Percentiles rank a stretch among this genome's conserved stretches.
Evolutionary conservation across 108 stramenopile species (phyloP).

Genomic region (Cylindrotheca closterium): DNA sequence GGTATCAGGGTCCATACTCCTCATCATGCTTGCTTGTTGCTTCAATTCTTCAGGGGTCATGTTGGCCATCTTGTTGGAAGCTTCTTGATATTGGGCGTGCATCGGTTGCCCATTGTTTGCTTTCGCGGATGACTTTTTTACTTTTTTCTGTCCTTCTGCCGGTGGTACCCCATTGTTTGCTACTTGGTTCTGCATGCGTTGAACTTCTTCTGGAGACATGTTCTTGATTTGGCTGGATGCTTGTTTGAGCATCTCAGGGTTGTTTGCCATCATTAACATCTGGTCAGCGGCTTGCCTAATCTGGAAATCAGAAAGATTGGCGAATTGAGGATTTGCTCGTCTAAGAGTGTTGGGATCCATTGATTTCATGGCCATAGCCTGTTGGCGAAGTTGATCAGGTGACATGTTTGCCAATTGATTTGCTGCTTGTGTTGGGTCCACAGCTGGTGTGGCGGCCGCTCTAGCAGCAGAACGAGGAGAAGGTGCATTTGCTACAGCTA

Average conservation of each 20-base stretch:
- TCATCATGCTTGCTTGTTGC: conserved; percentile 59
- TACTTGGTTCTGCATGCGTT: conserved; percentile 17
- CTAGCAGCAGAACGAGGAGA: conserved; percentile 9
- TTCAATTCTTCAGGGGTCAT: conserved; percentile 67
- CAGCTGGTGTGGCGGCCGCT: not conserved
- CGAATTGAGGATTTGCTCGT: conserved; percentile 69
- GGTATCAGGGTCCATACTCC: conserved; percentile 48
- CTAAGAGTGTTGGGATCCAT: conserved; percentile 57
- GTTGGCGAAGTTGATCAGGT: conserved; percentile 65
- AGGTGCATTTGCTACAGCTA: conserved; percentile 26
- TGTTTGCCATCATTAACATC: conserved; percentile 71
- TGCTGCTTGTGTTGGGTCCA: conserved; percentile 47
- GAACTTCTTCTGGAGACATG: conserved; percentile 45
- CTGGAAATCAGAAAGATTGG: conserved; percentile 65
- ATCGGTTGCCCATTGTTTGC: not conserved
- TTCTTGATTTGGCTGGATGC: conserved; percentile 60
- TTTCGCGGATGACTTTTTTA: not conserved
- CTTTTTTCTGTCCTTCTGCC: not conserved
- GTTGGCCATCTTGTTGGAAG: conserved; percentile 43
- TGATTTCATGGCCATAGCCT: conserved; percentile 71
- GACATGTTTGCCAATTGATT: conserved; percentile 63
- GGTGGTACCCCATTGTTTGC: not conserved
- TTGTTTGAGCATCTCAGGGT: conserved; percentile 60
- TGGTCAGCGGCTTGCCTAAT: conserved; percentile 54
- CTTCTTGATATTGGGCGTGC: conserved; percentile 13